These are phyloP conservation scores for Syzygium aromaticum DNA, from an alignment of 345 rosid genomes.

Conservation along the genomic window DNA sequence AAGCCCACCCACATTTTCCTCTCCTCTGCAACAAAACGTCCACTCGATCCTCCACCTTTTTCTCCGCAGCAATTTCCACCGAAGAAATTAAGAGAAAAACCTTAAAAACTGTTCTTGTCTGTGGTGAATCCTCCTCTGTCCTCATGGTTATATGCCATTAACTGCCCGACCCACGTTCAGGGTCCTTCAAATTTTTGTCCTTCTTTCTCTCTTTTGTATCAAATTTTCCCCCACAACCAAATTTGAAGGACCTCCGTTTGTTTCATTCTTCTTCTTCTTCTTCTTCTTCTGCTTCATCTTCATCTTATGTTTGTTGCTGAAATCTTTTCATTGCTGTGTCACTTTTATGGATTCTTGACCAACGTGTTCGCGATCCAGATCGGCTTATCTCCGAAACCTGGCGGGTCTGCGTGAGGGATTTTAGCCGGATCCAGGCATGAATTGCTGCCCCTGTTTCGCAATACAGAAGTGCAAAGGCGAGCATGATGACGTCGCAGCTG, in stretches of 20 bases:
- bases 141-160: not conserved
- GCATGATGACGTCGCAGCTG: not conserved
- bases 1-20: not conserved
- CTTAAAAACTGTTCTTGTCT: conserved; percentile 3
- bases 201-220: not conserved
- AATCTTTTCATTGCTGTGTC: not conserved
- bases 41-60: conserved; percentile 18
- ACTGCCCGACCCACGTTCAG: conserved; percentile 9
- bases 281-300: not conserved
- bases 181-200: conserved; percentile 37
- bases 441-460: conserved; percentile 70
- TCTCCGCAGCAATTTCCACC: conserved; percentile 6
- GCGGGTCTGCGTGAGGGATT: not conserved
- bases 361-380: not conserved
- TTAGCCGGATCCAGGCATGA: conserved; percentile 25
- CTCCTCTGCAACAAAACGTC: not conserved
- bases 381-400: not conserved
- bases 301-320: not conserved
- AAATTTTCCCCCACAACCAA: not conserved
- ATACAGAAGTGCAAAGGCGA: conserved; percentile 15
- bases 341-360: not conserved
- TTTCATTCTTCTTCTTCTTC: too few relatives aligned
- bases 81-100: not conserved
- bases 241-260: conserved; percentile 31
- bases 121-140: not conserved